Evolutionary conservation across 2,329 filamentous ascomycete genomes (phyloP).

Genomic region (Penicillium sp.): DNA sequence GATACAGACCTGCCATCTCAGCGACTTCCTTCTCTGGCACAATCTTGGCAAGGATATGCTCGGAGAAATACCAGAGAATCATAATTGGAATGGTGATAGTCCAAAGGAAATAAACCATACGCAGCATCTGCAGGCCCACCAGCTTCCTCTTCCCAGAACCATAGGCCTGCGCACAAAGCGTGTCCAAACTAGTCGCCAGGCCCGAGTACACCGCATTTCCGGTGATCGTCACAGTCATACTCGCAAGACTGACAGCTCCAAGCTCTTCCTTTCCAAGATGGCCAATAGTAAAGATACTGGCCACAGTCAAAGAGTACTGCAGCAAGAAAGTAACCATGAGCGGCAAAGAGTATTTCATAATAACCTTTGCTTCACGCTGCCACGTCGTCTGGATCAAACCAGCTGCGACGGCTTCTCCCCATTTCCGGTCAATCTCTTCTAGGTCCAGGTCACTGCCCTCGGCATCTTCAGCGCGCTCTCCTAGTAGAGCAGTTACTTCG

Average conservation of each 20-base stretch:
- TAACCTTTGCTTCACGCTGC: slow-evolving; percentile 77
- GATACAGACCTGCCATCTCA: slow-evolving; percentile 61
- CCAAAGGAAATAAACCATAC: slow-evolving; percentile 72
- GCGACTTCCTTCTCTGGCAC: slow-evolving; percentile 66
- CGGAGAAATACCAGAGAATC: slow-evolving; percentile 61
- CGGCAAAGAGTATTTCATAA: slow-evolving; percentile 62
- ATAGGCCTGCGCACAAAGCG: slow-evolving; percentile 86
- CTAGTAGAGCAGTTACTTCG: slow-evolving; percentile 46
- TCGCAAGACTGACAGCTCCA: slow-evolving; percentile 58
- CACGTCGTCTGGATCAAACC: slow-evolving; percentile 82
- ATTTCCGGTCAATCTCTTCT: slow-evolving; percentile 60
- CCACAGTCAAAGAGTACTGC: slow-evolving; percentile 76
- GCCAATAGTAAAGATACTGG: slow-evolving; percentile 69
- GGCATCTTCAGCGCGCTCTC: slow-evolving; percentile 16
- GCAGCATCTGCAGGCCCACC: slow-evolving; percentile 72
- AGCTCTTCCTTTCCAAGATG: slow-evolving; percentile 63
- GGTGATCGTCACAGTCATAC: slow-evolving; percentile 72
- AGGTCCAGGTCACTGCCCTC: slow-evolving; percentile 44
- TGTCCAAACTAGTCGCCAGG: slow-evolving; percentile 83
- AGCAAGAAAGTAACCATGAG: slow-evolving; percentile 66
- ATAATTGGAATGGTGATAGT: slow-evolving; percentile 63
- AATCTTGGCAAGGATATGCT: slow-evolving; percentile 55
- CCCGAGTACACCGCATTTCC: slow-evolving; percentile 71
- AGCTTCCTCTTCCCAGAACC: slow-evolving; percentile 82
- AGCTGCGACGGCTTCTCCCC: slow-evolving; percentile 73